Base-by-base conservation (phyloP, 495 filamentous ascomycete genomes). In the Penicillium ochrochloron region DNA sequence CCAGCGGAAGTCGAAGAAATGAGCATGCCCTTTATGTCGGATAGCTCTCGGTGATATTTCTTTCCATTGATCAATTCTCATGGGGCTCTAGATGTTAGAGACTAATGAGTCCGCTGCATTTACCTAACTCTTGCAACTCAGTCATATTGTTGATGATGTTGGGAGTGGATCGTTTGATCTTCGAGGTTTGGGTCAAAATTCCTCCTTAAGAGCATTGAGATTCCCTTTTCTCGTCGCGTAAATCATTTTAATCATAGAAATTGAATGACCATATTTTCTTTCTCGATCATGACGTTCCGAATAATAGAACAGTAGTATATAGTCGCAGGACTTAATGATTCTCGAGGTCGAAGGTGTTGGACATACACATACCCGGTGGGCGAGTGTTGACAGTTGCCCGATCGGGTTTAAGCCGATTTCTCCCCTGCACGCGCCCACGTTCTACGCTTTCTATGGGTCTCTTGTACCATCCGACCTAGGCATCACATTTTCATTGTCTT, bases 1-100 rank as follows among this genome's bases (percentile, higher is more conserved):
- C 27, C 80, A 77, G 74, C 70, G 80, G 37, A 82, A 56, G 53
- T 56, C 53, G 19, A 56, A 56, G 53, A 56, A 82, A 69, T 82
- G 67, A 73, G 61, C 48, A 31, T 31, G 3, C 27, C 5, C 23
- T 35, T 5, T 15, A 3, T 21, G 14, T 11, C 3, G 37, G 5
- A 3, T 21, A 8, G 14, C 17, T 15, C 15, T 21, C 19, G 17
- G 27, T 33, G n/a, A 15, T 23, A 9, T 34, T n/a, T 33, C 12
- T 15, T 57, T 3, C 15, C 19, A 6, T 11, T 41, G 21, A 7
- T 29, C 23, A 19, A n/a, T 9, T 17, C 15, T 27, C 12, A 29
- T 29, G 1, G 14, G 7, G 23, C 12, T n/a, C 1, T 25, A 31
- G 48, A 12, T 50, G 8, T 23, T 8, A 12, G 12, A 31, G 15